These are phyloP conservation scores for Leccinum variicolor DNA, from an alignment of 768 basidiomycete genomes.

Conservation along the genomic window DNA sequence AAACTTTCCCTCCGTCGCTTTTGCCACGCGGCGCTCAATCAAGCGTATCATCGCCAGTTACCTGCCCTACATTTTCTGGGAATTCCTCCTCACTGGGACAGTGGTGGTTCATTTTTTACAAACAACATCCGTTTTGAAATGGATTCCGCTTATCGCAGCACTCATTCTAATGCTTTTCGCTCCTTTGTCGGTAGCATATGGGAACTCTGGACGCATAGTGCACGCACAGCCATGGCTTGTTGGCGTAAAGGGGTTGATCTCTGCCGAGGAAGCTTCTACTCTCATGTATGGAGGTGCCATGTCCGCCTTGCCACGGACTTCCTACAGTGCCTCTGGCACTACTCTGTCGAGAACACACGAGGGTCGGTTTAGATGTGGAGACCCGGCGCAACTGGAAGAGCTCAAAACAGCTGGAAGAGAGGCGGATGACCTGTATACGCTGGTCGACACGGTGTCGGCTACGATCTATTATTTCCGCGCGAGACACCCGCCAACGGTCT, in stretches of 20 bases:
- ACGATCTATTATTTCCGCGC: constrained; percentile 26
- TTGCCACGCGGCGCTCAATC: constrained; percentile 12
- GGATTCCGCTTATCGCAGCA: background rate
- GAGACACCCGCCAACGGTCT: constrained; percentile 20
- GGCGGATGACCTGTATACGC: constrained; percentile 18
- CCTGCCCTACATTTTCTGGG: constrained; percentile 7
- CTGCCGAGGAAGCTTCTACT: constrained; percentile 17
- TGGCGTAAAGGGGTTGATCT: constrained; percentile 25
- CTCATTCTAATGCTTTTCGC: constrained; percentile 13
- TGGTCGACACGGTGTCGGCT: constrained; percentile 21
- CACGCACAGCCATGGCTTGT: constrained; percentile 20
- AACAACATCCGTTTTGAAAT: background rate
- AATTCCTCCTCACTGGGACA: background rate
- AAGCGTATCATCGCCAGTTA: constrained; percentile 4
- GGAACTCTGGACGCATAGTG: constrained; percentile 13
- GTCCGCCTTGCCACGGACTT: constrained; percentile 3
- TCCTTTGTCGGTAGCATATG: constrained; percentile 13
- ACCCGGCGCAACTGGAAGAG: constrained; percentile 5
- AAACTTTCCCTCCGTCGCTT: constrained; percentile 19
- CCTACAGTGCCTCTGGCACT: constrained; percentile 21
- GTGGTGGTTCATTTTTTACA: background rate
- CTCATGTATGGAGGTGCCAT: constrained; percentile 14
- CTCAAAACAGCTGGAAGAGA: background rate
- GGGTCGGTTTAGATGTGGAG: constrained; percentile 16
- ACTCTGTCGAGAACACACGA: constrained; percentile 3